Conservation (phyloP, 208 protist species). For the Wallacemonas collosoma region DNA sequence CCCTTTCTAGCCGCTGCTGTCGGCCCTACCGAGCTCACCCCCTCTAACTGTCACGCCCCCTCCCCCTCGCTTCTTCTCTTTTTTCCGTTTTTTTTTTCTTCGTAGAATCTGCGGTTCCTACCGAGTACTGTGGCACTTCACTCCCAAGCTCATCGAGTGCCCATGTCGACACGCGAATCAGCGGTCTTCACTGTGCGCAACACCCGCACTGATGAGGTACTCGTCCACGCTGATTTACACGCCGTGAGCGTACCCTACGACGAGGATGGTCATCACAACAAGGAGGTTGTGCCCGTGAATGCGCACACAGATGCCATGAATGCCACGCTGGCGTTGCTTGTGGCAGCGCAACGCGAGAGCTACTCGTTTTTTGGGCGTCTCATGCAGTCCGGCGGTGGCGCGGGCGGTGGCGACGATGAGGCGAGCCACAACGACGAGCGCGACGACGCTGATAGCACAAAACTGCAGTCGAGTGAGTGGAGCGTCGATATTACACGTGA, state of each 20-base stretch:
- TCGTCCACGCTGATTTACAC: constrained; percentile 25
- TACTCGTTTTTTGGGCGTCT: constrained; percentile 65
- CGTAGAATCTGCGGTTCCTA: background rate
- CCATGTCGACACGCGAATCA: background rate
- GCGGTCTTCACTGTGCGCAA: constrained; percentile 22
- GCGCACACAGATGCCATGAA: constrained; percentile 34
- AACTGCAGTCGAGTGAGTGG: constrained; percentile 38
- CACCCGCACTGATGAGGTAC: constrained; percentile 23
- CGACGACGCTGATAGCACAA: constrained; percentile 5
- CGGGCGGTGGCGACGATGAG: constrained; percentile 16
- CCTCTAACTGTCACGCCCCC: too few species aligned
- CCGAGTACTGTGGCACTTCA: background rate
- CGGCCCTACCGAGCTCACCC: too few species aligned
- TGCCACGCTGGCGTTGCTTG: constrained; percentile 50
- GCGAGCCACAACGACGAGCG: constrained; percentile 8
- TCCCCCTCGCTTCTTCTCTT: too few species aligned
- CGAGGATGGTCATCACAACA: constrained; percentile 5
- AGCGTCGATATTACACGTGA: constrained; percentile 21
- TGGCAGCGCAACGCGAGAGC: constrained; percentile 50
- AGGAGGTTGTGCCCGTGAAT: constrained; percentile 1
- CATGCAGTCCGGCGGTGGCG: constrained; percentile 23
- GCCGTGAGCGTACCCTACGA: constrained; percentile 4
- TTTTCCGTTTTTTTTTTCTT: too few species aligned
- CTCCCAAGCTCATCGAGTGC: background rate
- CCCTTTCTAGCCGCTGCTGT: too few species aligned